These are phyloP conservation scores for Umbilicaria muhlenbergii DNA, from an alignment of 495 filamentous ascomycete genomes.

Conservation along the genomic window DNA sequence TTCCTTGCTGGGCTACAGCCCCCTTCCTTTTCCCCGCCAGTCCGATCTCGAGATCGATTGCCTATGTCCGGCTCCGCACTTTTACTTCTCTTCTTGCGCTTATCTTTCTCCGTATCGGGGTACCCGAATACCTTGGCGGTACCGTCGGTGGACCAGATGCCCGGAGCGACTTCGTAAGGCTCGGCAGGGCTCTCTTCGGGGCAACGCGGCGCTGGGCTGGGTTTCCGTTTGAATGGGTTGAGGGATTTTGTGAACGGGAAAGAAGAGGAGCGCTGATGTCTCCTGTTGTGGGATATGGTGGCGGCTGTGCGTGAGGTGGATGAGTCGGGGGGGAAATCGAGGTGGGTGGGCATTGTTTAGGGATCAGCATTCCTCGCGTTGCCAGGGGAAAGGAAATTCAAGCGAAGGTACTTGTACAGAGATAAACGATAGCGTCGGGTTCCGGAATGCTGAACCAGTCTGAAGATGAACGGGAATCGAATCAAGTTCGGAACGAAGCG, in stretches of 20 bases:
- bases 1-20: too few species aligned
- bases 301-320: neutral
- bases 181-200: neutral
- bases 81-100: neutral
- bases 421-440: too few species aligned
- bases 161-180: slow-evolving; percentile 6
- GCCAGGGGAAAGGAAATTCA: neutral
- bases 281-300: neutral
- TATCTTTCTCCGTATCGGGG: neutral
- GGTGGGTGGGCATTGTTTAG: neutral
- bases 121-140: slow-evolving; percentile 6
- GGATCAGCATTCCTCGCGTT: slow-evolving; percentile 4
- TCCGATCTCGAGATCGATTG: neutral
- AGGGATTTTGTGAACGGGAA: slow-evolving; percentile 4
- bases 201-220: neutral
- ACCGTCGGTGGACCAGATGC: slow-evolving; percentile 6
- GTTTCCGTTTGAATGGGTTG: slow-evolving; percentile 1
- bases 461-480: too few species aligned
- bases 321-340: slow-evolving; percentile 2
- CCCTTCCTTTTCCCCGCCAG: neutral
- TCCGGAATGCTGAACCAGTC: too few species aligned
- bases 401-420: too few species aligned
- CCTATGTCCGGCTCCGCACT: neutral
- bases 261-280: neutral
- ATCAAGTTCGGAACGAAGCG: too few species aligned